These are phyloP conservation scores for Cladosporium austrohemisphaericum DNA, from an alignment of 2,329 filamentous ascomycete genomes.

Conservation along the genomic window DNA sequence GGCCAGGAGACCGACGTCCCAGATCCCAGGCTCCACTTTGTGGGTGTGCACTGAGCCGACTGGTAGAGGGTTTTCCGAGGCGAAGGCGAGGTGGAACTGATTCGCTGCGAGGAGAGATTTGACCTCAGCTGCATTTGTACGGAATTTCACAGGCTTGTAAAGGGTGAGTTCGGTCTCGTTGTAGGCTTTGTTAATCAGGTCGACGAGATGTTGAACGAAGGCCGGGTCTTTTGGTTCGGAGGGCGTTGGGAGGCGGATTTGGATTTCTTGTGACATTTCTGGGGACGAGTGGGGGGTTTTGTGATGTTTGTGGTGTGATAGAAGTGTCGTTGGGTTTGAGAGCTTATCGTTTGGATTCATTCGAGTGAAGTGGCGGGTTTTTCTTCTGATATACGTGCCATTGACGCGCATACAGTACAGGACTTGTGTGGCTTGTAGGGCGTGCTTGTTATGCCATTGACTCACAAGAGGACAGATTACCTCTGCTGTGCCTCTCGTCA, in stretches of 20 bases:
- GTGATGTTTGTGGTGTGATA: too few relatives aligned
- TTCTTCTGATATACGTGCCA: too few relatives aligned
- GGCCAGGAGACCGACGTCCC: background rate
- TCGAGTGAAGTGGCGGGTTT: too few relatives aligned
- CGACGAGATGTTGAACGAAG: background rate
- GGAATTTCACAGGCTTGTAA: background rate
- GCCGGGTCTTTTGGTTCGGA: background rate
- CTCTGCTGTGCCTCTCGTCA: too few relatives aligned
- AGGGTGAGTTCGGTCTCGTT: background rate
- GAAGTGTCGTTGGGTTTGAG: too few relatives aligned
- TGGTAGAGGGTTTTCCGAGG: background rate
- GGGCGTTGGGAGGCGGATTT: slow-evolving; percentile 6
- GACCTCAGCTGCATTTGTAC: background rate
- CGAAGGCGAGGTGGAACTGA: background rate
- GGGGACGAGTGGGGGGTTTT: too few relatives aligned
- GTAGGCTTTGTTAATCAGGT: slow-evolving; percentile 3
- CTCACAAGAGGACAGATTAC: too few relatives aligned
- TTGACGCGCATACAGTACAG: too few relatives aligned
- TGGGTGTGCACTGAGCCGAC: background rate
- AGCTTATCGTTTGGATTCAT: too few relatives aligned
- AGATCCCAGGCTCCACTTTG: background rate
- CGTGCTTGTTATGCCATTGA: too few relatives aligned
- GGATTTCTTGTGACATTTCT: too few relatives aligned
- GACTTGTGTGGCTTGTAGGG: too few relatives aligned
- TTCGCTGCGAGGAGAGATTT: background rate